Percentiles rank a stretch among this genome's conserved stretches.
Conservation (phyloP, 331 rosid species). For the Spiraea crenata region DNA sequence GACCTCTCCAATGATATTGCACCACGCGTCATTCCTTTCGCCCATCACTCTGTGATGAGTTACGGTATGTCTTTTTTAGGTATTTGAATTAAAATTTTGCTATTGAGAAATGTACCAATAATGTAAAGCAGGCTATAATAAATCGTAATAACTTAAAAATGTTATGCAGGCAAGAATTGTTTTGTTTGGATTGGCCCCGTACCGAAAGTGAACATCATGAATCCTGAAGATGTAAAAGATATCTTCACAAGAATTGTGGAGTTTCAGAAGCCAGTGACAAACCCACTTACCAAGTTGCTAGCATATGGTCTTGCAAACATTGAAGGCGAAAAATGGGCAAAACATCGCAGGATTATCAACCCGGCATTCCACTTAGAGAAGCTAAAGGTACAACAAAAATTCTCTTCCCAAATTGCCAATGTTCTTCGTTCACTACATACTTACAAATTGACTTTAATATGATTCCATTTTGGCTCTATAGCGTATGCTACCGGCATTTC, state of each 20-base stretch:
- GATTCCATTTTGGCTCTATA: too few species aligned
- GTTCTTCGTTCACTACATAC: too few species aligned
- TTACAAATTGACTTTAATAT: too few species aligned
- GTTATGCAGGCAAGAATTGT: conserved; percentile 24
- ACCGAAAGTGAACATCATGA: conserved; percentile 23
- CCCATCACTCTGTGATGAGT: too few species aligned
- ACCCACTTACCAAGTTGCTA: conserved; percentile 12
- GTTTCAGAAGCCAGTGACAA: background rate
- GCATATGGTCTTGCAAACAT: background rate
- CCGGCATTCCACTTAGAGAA: conserved; percentile 34
- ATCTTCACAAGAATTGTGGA: conserved; percentile 10
- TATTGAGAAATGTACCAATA: too few species aligned
- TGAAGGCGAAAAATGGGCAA: conserved; percentile 33
- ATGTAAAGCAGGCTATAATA: too few species aligned
- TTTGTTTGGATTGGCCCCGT: conserved; percentile 28
- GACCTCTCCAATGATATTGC: conserved; percentile 17
- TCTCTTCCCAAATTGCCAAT: background rate
- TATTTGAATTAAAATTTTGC: too few species aligned
- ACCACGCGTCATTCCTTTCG: background rate
- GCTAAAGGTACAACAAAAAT: conserved; percentile 21
- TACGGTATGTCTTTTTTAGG: too few species aligned
- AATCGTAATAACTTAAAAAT: background rate
- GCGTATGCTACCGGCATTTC: too few species aligned
- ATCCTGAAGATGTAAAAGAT: conserved; percentile 24
- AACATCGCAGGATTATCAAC: conserved; percentile 32